Conservation (phyloP, 768 basidiomycete genomes). For the Botryobasidium botryosum region DNA sequence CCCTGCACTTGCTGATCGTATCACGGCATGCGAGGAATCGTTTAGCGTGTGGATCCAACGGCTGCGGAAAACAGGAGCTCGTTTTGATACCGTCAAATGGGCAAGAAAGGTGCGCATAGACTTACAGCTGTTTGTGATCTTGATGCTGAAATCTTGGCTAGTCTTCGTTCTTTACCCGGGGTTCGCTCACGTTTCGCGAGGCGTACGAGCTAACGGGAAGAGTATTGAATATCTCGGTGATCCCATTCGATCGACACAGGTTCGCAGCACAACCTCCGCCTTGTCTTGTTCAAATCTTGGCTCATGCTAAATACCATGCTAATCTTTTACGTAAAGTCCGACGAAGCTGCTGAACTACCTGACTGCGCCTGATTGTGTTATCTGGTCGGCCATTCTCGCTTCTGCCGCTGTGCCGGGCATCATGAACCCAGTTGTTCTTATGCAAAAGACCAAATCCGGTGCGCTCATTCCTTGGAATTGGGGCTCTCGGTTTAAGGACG, state of each 20-base stretch:
- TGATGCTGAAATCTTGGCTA: conserved; percentile 17
- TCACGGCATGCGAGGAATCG: conserved; percentile 44
- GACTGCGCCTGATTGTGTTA: conserved; percentile 70
- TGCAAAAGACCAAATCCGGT: conserved; percentile 78
- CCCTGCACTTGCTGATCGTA: conserved; percentile 67
- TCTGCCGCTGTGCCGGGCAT: conserved; percentile 5
- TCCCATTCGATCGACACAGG: conserved; percentile 84
- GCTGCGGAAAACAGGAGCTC: conserved; percentile 75
- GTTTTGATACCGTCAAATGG: conserved; percentile 84
- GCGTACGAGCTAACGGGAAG: conserved; percentile 87
- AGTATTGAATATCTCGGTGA: conserved; percentile 84
- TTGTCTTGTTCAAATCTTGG: neutral
- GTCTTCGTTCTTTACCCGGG: conserved; percentile 81
- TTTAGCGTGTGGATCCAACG: conserved; percentile 51
- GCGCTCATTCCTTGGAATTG: conserved; percentile 81
- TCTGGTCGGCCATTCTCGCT: conserved; percentile 25
- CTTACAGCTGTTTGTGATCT: too few relatives aligned
- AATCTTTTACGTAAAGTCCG: conserved; percentile 35
- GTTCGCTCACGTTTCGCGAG: conserved; percentile 89
- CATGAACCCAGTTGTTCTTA: conserved; percentile 75
- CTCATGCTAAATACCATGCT: neutral
- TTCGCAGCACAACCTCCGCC: conserved; percentile 20
- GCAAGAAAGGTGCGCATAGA: conserved; percentile 84
- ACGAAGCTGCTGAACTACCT: conserved; percentile 93
- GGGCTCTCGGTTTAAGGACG: conserved; percentile 89